Conservation (phyloP, 306 rosid species). For the Leucaena leucocephala region DNA sequence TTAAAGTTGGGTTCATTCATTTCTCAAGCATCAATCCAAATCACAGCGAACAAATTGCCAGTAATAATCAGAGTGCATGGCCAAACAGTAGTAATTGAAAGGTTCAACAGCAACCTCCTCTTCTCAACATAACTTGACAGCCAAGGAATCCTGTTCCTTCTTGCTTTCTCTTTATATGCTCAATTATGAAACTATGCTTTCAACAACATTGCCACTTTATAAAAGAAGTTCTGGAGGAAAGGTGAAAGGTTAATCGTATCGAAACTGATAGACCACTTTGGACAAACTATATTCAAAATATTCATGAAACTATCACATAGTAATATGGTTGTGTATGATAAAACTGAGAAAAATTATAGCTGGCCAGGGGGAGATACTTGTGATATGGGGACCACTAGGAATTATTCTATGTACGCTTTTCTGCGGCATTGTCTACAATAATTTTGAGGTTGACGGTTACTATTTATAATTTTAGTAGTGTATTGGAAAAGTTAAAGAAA, state of each 20-base stretch:
- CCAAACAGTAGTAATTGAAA: conserved; percentile 30
- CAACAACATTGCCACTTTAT: conserved; percentile 3
- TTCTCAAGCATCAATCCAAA: conserved; percentile 38
- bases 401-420: neutral
- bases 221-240: neutral
- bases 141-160: conserved; percentile 11
- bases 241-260: conserved; percentile 12
- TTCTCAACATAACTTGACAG: conserved; percentile 14
- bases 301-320: neutral
- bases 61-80: conserved; percentile 16
- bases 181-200: conserved; percentile 14
- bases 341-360: neutral
- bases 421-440: neutral
- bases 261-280: neutral
- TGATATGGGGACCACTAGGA: neutral
- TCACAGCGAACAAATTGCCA: conserved; percentile 32
- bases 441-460: neutral
- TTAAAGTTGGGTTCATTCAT: conserved; percentile 36
- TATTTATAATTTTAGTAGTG: neutral
- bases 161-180: conserved; percentile 11
- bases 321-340: neutral
- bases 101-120: conserved; percentile 12
- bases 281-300: conserved; percentile 16
- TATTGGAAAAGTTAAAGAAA: neutral
- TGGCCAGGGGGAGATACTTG: neutral